Conservation (phyloP, 148 eudicot genomes). For the Rhododendron simsii region DNA sequence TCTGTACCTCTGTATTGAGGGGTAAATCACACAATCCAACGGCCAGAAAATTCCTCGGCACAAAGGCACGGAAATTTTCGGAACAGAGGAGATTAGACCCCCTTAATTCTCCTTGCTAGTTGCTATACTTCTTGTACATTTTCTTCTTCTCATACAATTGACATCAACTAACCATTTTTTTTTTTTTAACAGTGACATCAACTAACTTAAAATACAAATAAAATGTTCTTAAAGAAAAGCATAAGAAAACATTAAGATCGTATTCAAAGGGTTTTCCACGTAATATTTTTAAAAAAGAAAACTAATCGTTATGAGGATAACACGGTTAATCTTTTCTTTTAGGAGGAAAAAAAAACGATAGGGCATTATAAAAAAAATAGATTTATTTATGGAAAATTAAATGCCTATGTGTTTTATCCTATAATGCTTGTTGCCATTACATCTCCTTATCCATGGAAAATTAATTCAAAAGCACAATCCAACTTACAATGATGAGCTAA, state of each 20-base stretch:
- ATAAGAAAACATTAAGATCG: not conserved
- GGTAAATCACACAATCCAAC: no score
- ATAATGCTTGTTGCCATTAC: not conserved
- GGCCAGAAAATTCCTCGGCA: no score
- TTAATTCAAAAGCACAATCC: not conserved
- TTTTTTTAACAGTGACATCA: no score
- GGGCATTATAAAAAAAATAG: not conserved
- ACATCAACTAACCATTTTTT: no score
- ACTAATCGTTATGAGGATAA: not conserved
- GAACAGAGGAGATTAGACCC: no score
- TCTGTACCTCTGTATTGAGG: no score
- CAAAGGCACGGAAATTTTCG: no score
- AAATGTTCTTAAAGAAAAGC: not conserved
- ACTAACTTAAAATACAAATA: no score
- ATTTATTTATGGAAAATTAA: not conserved
- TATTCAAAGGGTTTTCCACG: no score
- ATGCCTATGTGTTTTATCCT: not conserved
- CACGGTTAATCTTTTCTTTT: not conserved
- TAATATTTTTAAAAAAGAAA: no score
- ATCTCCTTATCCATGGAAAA: not conserved
- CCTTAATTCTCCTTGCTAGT: no score
- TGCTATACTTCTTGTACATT: not conserved
- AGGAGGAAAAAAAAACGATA: not conserved
- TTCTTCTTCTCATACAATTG: not conserved
- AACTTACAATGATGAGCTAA: not conserved